These are phyloP conservation scores for Larix kaempferi DNA, from an alignment of 75 land plant species.

Conservation along the genomic window DNA sequence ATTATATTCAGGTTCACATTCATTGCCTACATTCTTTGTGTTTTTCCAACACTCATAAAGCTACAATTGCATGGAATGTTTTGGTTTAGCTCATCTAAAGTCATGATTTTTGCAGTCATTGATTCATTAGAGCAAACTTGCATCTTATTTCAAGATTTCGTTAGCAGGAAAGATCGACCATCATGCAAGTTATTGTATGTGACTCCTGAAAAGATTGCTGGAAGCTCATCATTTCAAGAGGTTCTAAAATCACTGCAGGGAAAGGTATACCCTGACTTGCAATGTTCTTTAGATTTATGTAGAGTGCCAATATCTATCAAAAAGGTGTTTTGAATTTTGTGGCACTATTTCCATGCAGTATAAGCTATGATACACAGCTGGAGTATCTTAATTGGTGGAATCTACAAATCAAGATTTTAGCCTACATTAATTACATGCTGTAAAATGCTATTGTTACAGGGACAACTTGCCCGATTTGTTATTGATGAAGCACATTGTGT, in stretches of 20 bases:
- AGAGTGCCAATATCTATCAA: background rate
- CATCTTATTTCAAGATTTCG: background rate
- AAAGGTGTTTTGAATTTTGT: background rate
- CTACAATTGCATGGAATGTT: too few species aligned
- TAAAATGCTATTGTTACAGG: constrained; percentile 30
- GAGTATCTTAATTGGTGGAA: background rate
- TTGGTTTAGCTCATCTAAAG: too few species aligned
- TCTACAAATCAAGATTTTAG: background rate
- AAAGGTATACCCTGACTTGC: constrained; percentile 36
- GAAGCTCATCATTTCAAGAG: constrained; percentile 57
- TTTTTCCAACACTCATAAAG: too few species aligned
- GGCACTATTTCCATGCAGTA: background rate
- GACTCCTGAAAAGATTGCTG: constrained; percentile 79
- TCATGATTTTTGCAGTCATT: too few species aligned
- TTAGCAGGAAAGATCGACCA: constrained; percentile 59
- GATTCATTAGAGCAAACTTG: background rate
- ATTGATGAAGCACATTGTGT: constrained; percentile 98
- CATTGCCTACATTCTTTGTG: too few species aligned
- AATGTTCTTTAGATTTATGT: background rate
- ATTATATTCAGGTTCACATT: too few species aligned
- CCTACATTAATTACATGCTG: background rate
- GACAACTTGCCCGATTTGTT: constrained; percentile 83
- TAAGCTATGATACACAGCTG: background rate
- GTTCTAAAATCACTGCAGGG: constrained; percentile 36
- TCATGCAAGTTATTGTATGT: constrained; percentile 88